Conservation (phyloP, 306 rosid species). For the Corylus americana region DNA sequence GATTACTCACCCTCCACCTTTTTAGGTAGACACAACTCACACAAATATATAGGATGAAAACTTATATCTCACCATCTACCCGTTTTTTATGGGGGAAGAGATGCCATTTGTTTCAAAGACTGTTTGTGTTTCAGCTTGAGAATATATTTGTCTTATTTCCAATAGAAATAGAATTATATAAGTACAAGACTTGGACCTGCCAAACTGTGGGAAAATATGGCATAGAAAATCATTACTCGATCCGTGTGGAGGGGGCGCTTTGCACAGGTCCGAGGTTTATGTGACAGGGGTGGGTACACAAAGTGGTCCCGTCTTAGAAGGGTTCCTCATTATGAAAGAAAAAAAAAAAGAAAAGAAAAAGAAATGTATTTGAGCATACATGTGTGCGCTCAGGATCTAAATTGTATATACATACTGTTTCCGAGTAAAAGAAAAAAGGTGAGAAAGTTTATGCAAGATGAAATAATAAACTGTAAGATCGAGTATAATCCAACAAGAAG, state of each 20-base stretch:
- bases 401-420: neutral
- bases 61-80: neutral
- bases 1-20: too few species aligned
- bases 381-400: neutral
- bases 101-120: neutral
- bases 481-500: neutral
- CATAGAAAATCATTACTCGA: neutral
- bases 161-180: neutral
- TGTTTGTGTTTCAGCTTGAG: neutral
- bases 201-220: neutral
- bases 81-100: neutral
- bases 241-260: too few species aligned
- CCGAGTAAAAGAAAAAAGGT: neutral
- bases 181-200: neutral
- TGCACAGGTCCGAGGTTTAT: too few species aligned
- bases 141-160: neutral
- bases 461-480: neutral
- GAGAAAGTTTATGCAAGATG: neutral
- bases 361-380: neutral
- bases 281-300: too few species aligned
- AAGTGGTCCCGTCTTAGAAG: too few species aligned
- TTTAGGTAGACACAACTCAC: neutral
- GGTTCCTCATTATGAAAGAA: too few species aligned
- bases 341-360: too few species aligned
- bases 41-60: neutral